These are phyloP conservation scores for Trichoderma endophyticum DNA, from an alignment of 2,329 filamentous ascomycete genomes.

Conservation along the genomic window DNA sequence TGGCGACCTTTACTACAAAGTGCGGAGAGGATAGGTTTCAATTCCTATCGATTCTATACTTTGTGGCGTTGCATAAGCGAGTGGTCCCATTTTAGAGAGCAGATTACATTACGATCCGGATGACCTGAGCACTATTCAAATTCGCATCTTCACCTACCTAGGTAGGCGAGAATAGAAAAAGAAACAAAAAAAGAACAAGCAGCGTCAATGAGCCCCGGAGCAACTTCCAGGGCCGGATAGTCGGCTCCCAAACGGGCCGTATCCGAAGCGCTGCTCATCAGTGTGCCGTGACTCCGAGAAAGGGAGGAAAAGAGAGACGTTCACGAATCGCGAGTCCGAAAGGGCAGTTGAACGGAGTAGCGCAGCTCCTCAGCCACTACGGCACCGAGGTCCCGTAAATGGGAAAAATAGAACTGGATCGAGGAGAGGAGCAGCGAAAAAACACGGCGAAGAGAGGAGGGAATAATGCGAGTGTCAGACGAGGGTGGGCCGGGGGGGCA, in stretches of 20 bases:
- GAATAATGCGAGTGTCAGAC: neutral
- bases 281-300: slow-evolving; percentile 7
- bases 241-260: slow-evolving; percentile 3
- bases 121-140: slow-evolving; percentile 15
- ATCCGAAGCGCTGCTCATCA: neutral
- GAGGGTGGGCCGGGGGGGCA: neutral
- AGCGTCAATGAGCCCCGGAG: neutral
- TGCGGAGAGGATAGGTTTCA: slow-evolving; percentile 26
- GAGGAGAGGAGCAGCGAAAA: neutral
- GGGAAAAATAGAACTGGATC: neutral
- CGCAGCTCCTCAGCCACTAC: neutral
- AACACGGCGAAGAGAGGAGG: neutral
- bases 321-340: neutral
- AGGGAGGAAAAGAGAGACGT: neutral
- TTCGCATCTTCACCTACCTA: neutral
- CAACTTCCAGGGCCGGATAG: neutral
- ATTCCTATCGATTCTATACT: neutral
- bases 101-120: neutral
- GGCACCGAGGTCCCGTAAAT: slow-evolving; percentile 10
- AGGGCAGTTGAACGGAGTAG: neutral
- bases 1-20: slow-evolving; percentile 38
- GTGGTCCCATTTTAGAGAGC: neutral
- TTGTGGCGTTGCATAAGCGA: neutral
- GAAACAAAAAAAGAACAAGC: neutral
- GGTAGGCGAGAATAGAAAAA: neutral